Evolutionary conservation across 495 filamentous ascomycete species (phyloP).

Genomic region (Immersiella caudata): DNA sequence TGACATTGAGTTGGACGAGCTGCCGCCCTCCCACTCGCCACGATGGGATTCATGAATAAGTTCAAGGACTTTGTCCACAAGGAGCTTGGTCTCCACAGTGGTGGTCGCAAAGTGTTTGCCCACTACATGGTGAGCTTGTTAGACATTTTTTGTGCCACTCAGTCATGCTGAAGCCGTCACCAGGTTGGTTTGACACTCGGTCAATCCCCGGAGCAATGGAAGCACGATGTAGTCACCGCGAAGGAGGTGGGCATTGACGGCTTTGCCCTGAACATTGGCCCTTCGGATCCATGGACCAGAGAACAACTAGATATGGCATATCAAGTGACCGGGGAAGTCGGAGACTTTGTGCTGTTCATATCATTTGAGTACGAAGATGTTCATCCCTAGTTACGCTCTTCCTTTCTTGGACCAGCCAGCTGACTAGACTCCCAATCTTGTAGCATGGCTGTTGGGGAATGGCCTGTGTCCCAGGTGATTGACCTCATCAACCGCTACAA

Average conservation of each 20-base stretch:
- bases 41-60: constrained; percentile 16
- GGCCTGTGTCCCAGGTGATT: constrained; percentile 59
- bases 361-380: constrained; percentile 64
- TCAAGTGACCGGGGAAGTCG: constrained; percentile 53
- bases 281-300: constrained; percentile 54
- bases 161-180: not conserved
- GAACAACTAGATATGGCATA: constrained; percentile 57
- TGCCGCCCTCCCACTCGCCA: not conserved
- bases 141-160: not conserved
- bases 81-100: not conserved
- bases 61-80: constrained; percentile 14
- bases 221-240: constrained; percentile 61
- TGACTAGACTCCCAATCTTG: not conserved
- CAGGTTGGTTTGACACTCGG: constrained; percentile 48
- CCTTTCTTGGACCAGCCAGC: not conserved
- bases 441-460: constrained; percentile 53
- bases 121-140: constrained; percentile 50
- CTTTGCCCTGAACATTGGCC: constrained; percentile 70
- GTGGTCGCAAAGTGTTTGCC: constrained; percentile 33
- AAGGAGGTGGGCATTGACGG: constrained; percentile 68
- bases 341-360: constrained; percentile 63
- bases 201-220: constrained; percentile 56
- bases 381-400: not conserved
- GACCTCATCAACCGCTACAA: constrained; percentile 61
- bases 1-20: not conserved